Evolutionary conservation across 75 land plant genomes (phyloP).

Genomic region (Cupressus sempervirens): DNA sequence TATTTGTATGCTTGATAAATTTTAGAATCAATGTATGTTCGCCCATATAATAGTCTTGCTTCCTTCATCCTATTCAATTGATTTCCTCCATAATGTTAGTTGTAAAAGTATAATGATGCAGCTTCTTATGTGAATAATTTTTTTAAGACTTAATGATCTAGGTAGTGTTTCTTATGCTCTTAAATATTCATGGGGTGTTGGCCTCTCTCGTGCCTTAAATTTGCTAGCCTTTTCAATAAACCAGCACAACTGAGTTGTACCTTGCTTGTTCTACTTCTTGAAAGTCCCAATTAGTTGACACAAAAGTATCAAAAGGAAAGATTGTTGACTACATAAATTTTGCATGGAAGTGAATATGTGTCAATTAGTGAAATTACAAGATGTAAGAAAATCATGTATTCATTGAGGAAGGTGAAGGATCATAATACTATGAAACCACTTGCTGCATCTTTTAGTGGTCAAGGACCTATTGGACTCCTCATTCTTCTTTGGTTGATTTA

Average conservation of each 20-base stretch:
- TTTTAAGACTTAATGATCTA: too few relatives aligned
- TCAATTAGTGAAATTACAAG: not conserved
- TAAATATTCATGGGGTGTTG: too few relatives aligned
- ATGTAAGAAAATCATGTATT: not conserved
- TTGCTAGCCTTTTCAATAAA: not conserved
- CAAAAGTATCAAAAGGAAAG: not conserved
- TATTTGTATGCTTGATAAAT: too few relatives aligned
- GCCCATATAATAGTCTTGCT: too few relatives aligned
- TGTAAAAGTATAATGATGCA: too few relatives aligned
- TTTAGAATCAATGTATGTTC: too few relatives aligned
- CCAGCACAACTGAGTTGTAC: not conserved
- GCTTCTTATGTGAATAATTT: too few relatives aligned
- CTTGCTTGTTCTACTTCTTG: not conserved
- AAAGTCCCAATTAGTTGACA: not conserved
- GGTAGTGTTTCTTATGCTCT: too few relatives aligned
- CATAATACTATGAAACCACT: not conserved
- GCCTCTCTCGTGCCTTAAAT: not conserved
- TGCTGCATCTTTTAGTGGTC: not conserved
- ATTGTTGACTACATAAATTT: not conserved
- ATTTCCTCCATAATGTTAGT: too few relatives aligned
- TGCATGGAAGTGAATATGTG: not conserved
- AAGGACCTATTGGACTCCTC: not conserved
- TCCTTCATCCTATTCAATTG: too few relatives aligned
- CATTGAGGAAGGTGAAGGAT: not conserved
- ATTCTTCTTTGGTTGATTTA: not conserved